Conservation (phyloP, 305 asterid genomes). For the Fraxinus xanthoxyloides region DNA sequence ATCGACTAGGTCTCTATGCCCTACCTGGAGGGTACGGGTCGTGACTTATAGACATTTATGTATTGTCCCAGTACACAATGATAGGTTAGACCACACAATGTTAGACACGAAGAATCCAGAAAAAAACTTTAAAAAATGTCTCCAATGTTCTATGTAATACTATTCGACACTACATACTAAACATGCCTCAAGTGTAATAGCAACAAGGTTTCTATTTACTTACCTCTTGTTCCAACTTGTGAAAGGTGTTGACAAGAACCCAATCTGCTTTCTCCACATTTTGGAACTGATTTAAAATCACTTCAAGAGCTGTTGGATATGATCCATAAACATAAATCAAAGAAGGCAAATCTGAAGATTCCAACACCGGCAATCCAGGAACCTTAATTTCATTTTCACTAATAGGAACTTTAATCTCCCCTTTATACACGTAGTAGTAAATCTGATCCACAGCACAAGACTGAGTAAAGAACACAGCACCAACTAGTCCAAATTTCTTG, state of each 20-base stretch:
- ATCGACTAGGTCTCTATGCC: too few relatives aligned
- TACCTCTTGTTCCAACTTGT: conserved; percentile 37
- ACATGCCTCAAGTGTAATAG: not conserved
- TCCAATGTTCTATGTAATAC: not conserved
- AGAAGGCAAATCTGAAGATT: conserved; percentile 26
- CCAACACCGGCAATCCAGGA: conserved; percentile 18
- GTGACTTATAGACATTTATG: too few relatives aligned
- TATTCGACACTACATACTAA: not conserved
- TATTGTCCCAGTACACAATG: too few relatives aligned
- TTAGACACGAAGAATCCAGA: not conserved
- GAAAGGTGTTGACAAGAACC: conserved; percentile 34
- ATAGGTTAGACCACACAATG: not conserved
- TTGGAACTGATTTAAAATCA: conserved; percentile 19
- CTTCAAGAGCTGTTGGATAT: not conserved
- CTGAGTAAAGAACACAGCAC: conserved; percentile 29
- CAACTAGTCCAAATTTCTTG: not conserved
- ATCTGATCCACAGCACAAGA: conserved; percentile 24
- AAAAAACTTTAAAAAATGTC: not conserved
- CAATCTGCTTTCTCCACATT: conserved; percentile 31
- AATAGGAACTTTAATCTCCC: conserved; percentile 28
- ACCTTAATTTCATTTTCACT: conserved; percentile 17
- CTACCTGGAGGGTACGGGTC: too few relatives aligned
- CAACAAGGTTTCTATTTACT: not conserved
- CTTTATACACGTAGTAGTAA: conserved; percentile 17
- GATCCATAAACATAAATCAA: conserved; percentile 19